Evolutionary conservation across 345 rosid genomes (phyloP).

Genomic region (Lepidium aucheri): DNA sequence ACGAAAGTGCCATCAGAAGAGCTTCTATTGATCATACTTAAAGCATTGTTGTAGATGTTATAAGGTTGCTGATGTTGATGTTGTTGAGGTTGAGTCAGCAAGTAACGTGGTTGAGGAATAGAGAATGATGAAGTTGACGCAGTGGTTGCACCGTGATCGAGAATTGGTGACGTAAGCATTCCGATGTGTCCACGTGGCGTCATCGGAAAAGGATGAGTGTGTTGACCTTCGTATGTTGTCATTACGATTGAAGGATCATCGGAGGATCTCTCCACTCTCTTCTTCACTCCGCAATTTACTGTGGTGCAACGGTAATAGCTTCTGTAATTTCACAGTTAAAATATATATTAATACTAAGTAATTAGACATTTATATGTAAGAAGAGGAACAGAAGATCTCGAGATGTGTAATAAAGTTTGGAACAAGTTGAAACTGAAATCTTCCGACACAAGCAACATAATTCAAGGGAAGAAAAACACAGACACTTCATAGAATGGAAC

Average conservation of each 20-base stretch:
- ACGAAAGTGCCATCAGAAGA: conserved; percentile 3
- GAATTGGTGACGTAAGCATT: conserved; percentile 26
- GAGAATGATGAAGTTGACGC: conserved; percentile 33
- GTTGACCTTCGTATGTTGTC: conserved; percentile 97
- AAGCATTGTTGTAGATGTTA: conserved; percentile 22
- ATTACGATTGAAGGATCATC: conserved; percentile 73
- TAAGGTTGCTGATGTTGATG: too few relatives aligned
- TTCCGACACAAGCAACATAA: conserved; percentile 28
- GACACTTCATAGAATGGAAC: conserved; percentile 19
- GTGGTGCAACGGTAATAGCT: conserved; percentile 98
- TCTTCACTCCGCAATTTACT: conserved; percentile 91
- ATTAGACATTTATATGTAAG: too few relatives aligned
- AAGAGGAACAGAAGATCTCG: conserved; percentile 19
- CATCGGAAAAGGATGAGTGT: conserved; percentile 67
- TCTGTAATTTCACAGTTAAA: conserved; percentile 31
- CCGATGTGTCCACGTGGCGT: conserved; percentile 61
- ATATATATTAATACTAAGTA: not conserved
- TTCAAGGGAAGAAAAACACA: conserved; percentile 21
- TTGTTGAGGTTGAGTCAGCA: conserved; percentile 34
- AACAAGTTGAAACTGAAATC: conserved; percentile 13
- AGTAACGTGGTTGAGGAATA: conserved; percentile 39
- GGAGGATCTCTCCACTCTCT: conserved; percentile 92
- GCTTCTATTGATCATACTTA: conserved; percentile 12
- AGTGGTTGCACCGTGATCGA: conserved; percentile 25
- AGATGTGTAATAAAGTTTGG: conserved; percentile 16